A percentile compares a stretch with the other conserved stretches of the same genome.
Evolutionary conservation across 2,329 filamentous ascomycete species (phyloP).

Genomic region (Monosporascus sp.): DNA sequence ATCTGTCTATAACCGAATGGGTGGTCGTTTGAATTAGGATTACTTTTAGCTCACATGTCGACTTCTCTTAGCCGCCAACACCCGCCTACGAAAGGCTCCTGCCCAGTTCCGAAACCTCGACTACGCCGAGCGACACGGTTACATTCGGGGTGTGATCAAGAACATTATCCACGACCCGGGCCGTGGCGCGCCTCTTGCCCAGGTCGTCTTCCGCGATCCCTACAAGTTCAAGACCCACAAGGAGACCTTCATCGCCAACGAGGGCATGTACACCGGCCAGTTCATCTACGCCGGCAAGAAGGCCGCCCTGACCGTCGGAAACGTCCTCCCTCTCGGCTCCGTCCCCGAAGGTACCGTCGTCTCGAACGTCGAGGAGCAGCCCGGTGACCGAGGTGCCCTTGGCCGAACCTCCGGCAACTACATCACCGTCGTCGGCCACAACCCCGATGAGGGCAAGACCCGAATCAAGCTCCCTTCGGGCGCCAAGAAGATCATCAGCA

Average conservation of each 20-base stretch:
- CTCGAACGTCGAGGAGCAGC: slow-evolving; percentile 99
- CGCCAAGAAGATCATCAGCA: slow-evolving; percentile 98
- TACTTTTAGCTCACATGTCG: slow-evolving; percentile 12
- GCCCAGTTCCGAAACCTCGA: slow-evolving; percentile 97
- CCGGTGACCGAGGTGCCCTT: slow-evolving; percentile 91
- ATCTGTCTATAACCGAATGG: slow-evolving; percentile 1
- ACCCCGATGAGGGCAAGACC: slow-evolving; percentile 98
- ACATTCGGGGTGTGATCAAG: slow-evolving; percentile 95
- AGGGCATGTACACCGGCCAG: slow-evolving; percentile 99
- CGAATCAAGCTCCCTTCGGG: slow-evolving; percentile 98
- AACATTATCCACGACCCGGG: slow-evolving; percentile 99
- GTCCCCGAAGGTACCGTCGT: slow-evolving; percentile 99
- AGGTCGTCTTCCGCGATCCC: slow-evolving; percentile 93
- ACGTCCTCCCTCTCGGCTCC: slow-evolving; percentile 88
- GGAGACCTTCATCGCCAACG: slow-evolving; percentile 99
- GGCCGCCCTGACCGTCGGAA: slow-evolving; percentile 92
- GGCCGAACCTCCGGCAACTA: slow-evolving; percentile 99
- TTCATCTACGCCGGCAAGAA: slow-evolving; percentile 99
- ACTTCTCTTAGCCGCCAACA: slow-evolving; percentile 59
- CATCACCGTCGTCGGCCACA: slow-evolving; percentile 95
- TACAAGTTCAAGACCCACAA: slow-evolving; percentile 97
- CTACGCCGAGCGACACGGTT: slow-evolving; percentile 94
- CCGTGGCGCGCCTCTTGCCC: slow-evolving; percentile 95
- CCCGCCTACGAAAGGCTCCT: slow-evolving; percentile 89
- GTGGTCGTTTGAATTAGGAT: background rate